phyloP scores from a whole-genome alignment of 768 basidiomycete genomes.

The Lenzites betulinus region DNA sequence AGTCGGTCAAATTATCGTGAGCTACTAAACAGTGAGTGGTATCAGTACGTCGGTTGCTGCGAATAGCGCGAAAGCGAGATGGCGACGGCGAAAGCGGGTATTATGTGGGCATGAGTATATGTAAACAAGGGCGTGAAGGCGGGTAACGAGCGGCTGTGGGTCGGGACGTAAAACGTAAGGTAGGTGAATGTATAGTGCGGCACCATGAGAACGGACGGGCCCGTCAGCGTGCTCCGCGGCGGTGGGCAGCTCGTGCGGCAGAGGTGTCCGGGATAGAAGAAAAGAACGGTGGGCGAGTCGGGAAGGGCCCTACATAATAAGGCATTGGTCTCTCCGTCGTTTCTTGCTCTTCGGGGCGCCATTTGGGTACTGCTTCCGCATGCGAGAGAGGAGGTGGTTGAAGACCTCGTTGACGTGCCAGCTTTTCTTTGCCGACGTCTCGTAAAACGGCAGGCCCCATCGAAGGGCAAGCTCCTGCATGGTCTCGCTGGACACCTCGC shows the following conservation, averaged over 20 bases:
- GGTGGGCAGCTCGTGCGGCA: background rate
- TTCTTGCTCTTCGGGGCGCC: conserved; percentile 38
- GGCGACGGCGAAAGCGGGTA: conserved; percentile 10
- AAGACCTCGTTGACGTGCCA: conserved; percentile 83
- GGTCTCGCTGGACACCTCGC: conserved; percentile 68
- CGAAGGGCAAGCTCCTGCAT: conserved; percentile 64
- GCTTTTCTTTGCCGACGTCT: conserved; percentile 85
- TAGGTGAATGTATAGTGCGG: background rate
- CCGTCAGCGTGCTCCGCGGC: background rate
- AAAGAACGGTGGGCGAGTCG: background rate
- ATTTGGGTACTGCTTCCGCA: conserved; percentile 65
- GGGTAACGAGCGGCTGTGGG: conserved; percentile 12
- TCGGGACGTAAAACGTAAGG: conserved; percentile 14
- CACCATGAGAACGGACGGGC: background rate
- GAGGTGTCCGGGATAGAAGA: background rate
- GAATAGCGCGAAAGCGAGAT: conserved; percentile 11
- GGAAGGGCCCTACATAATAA: conserved; percentile 38
- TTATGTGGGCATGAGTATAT: conserved; percentile 4
- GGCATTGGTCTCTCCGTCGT: conserved; percentile 33
- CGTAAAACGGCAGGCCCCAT: conserved; percentile 80
- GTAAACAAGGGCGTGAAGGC: background rate
- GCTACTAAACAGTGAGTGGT: conserved; percentile 16
- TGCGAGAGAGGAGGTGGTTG: conserved; percentile 72
- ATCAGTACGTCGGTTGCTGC: conserved; percentile 4
- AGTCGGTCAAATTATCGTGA: conserved; percentile 8